Evolutionary conservation across 495 filamentous ascomycete genomes (phyloP).

Genomic region (Tuber melanosporum): DNA sequence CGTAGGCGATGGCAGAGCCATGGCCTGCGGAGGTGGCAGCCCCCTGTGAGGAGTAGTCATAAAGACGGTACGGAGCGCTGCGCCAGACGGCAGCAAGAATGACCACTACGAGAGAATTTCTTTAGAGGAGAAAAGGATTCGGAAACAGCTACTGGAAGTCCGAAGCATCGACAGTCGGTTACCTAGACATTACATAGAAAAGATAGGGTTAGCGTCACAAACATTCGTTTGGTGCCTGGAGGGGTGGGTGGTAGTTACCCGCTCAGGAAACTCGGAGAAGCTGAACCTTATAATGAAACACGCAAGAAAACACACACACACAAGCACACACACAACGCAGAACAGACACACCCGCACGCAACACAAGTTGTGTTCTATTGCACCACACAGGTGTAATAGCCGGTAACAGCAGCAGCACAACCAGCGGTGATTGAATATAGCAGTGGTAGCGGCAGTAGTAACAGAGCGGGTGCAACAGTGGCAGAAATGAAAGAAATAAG

Average conservation of each 20-base stretch:
- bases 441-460: slow-evolving; percentile 6
- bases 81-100: slow-evolving; percentile 24
- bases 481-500: slow-evolving; percentile 1
- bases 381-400: slow-evolving; percentile 35
- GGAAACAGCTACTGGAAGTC: slow-evolving; percentile 37
- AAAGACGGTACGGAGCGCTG: slow-evolving; percentile 36
- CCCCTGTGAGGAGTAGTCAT: slow-evolving; percentile 71
- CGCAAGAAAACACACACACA: slow-evolving; percentile 30
- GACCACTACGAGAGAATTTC: slow-evolving; percentile 29
- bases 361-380: slow-evolving; percentile 12
- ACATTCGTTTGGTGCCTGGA: slow-evolving; percentile 30
- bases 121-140: slow-evolving; percentile 32
- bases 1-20: slow-evolving; percentile 53
- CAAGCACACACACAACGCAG: slow-evolving; percentile 25
- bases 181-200: slow-evolving; percentile 37
- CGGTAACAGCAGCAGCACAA: slow-evolving; percentile 28
- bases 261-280: slow-evolving; percentile 35
- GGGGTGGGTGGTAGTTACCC: slow-evolving; percentile 28
- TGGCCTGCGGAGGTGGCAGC: slow-evolving; percentile 66
- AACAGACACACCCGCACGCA: slow-evolving; percentile 27
- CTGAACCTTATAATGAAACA: slow-evolving; percentile 31
- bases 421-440: slow-evolving; percentile 8
- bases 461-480: not conserved
- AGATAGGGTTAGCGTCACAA: slow-evolving; percentile 39
- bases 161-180: slow-evolving; percentile 38